phyloP scores from a whole-genome alignment of 768 basidiomycete species.

The Gloeophyllum trabeum region DNA sequence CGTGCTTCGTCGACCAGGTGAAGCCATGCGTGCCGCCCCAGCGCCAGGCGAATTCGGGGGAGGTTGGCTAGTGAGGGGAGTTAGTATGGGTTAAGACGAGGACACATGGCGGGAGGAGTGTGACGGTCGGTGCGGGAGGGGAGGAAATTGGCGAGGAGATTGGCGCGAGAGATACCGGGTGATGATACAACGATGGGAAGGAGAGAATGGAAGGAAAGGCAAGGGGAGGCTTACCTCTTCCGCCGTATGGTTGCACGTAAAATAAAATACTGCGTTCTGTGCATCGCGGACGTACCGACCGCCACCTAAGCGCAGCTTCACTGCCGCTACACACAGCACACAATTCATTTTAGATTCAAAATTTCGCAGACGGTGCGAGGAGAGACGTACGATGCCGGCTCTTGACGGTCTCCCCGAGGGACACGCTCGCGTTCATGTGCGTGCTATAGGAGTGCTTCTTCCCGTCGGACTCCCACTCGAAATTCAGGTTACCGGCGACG shows the following conservation, averaged over 20 bases:
- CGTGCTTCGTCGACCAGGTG: conserved; percentile 17
- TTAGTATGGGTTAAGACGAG: too few relatives aligned
- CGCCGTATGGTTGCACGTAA: conserved; percentile 15
- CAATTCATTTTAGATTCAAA: too few relatives aligned
- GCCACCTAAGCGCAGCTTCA: conserved; percentile 15
- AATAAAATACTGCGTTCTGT: conserved; percentile 15
- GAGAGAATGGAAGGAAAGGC: neutral
- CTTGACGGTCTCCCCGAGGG: conserved; percentile 5
- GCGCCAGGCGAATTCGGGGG: conserved; percentile 7
- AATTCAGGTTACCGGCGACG: conserved; percentile 13
- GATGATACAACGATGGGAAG: too few relatives aligned
- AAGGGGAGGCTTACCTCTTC: conserved; percentile 18
- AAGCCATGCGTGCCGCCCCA: conserved; percentile 18
- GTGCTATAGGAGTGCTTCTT: conserved; percentile 7
- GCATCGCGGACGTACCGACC: conserved; percentile 15
- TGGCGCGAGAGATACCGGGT: too few relatives aligned
- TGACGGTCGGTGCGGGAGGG: neutral
- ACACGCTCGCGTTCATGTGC: conserved; percentile 12
- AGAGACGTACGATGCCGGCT: conserved; percentile 9
- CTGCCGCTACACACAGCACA: too few relatives aligned
- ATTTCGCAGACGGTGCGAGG: too few relatives aligned
- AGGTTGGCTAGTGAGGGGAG: conserved; percentile 7
- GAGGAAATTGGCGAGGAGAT: neutral
- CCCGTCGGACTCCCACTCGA: too few relatives aligned
- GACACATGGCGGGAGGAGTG: neutral